Conservation (phyloP, 306 rosid genomes). For the Carpinus fangiana region DNA sequence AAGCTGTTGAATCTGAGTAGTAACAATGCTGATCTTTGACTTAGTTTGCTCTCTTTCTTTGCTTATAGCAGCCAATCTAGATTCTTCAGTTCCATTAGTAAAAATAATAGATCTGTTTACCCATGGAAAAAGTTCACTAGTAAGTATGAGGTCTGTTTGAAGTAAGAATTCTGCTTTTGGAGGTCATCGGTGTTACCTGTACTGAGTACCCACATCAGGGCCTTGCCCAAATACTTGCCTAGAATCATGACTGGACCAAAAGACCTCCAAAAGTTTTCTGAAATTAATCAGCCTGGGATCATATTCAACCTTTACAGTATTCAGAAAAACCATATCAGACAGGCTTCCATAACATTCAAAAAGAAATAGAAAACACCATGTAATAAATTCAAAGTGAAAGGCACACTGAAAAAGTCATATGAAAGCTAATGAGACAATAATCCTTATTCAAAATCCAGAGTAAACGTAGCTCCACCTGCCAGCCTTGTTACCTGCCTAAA, state of each 20-base stretch:
- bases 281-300: constrained; percentile 65
- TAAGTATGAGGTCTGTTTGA: constrained; percentile 6
- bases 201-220: constrained; percentile 94
- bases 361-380: background rate
- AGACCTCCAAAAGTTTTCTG: constrained; percentile 71
- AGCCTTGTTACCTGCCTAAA: background rate
- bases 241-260: constrained; percentile 91
- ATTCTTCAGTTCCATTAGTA: constrained; percentile 77
- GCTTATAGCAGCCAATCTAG: constrained; percentile 68
- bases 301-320: constrained; percentile 70
- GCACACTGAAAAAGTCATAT: background rate
- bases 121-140: constrained; percentile 20
- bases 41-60: constrained; percentile 85
- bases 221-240: constrained; percentile 98
- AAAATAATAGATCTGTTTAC: constrained; percentile 77
- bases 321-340: background rate
- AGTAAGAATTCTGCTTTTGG: constrained; percentile 5
- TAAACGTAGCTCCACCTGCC: background rate
- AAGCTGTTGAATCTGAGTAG: constrained; percentile 75
- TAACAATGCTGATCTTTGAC: constrained; percentile 73
- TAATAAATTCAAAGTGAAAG: background rate
- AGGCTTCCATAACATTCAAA: constrained; percentile 5
- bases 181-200: constrained; percentile 55
- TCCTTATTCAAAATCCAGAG: background rate
- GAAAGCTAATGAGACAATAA: background rate